Evolutionary conservation across 345 rosid species (phyloP).

Genomic region (Eutrema heterophyllum): DNA sequence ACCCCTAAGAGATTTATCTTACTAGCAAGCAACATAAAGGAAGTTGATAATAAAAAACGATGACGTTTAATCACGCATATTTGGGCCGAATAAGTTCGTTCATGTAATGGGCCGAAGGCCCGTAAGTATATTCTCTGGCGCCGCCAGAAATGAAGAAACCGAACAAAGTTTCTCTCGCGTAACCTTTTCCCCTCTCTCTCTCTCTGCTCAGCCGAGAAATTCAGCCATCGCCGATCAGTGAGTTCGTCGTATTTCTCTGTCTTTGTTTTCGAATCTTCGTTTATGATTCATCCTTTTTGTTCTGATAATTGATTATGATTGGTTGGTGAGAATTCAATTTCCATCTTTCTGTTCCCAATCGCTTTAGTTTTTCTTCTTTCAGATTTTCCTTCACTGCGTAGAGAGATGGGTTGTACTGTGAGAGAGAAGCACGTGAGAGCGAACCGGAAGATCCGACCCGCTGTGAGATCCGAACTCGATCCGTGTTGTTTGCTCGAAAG

Average conservation of each 20-base stretch:
- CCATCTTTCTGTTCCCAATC: not conserved
- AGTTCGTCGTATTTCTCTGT: not conserved
- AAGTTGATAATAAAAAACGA: not conserved
- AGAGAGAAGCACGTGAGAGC: slow-evolving; percentile 55
- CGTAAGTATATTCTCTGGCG: slow-evolving; percentile 7
- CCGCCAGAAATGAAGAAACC: slow-evolving; percentile 16
- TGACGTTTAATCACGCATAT: not conserved
- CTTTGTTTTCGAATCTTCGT: not conserved
- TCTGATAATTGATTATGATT: not conserved
- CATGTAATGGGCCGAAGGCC: slow-evolving; percentile 3
- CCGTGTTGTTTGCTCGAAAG: slow-evolving; percentile 42
- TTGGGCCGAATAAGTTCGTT: not conserved
- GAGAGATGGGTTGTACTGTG: slow-evolving; percentile 55
- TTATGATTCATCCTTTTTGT: not conserved
- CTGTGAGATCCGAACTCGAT: slow-evolving; percentile 42
- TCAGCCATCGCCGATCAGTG: slow-evolving; percentile 23
- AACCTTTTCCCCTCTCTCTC: not conserved
- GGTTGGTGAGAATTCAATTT: not conserved
- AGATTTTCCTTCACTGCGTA: not conserved
- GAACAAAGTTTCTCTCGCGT: slow-evolving; percentile 9
- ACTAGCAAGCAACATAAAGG: too few relatives aligned
- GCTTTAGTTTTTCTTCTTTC: not conserved
- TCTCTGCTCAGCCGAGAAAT: slow-evolving; percentile 15
- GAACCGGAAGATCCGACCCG: slow-evolving; percentile 45
- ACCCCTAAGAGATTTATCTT: not conserved